phyloP scores from a whole-genome alignment of 257 asterid genomes.

The Lithospermum erythrorhizon region DNA sequence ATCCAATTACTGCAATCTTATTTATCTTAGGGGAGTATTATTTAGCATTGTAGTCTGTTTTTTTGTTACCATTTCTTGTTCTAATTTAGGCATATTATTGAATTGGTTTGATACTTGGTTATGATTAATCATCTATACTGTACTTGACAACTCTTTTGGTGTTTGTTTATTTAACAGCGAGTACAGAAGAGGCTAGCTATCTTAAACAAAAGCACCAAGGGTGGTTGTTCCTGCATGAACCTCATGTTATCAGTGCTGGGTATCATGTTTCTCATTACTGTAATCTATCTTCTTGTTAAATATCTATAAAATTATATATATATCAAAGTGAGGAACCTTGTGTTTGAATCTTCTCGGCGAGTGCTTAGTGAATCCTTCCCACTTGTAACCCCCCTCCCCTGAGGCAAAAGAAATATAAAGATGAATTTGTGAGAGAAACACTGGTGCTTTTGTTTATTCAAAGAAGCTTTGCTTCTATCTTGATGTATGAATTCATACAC shows the following conservation, averaged over 20 bases:
- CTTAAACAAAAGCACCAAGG: conserved; percentile 66
- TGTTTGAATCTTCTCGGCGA: not conserved
- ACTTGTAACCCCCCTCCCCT: not conserved
- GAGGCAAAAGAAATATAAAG: not conserved
- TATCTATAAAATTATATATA: conserved; percentile 43
- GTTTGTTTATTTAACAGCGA: conserved; percentile 29
- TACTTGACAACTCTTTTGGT: conserved; percentile 1
- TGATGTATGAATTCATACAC: not conserved
- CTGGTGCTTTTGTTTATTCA: not conserved
- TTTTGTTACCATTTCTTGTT: too few species aligned
- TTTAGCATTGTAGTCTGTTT: too few species aligned
- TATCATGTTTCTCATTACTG: conserved; percentile 43
- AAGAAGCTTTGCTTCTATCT: not conserved
- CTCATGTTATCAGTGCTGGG: conserved; percentile 60
- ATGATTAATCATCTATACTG: not conserved
- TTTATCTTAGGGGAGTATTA: too few species aligned
- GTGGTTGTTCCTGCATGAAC: conserved; percentile 85
- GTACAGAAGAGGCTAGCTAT: conserved; percentile 73
- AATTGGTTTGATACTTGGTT: not conserved
- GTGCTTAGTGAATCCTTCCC: not conserved
- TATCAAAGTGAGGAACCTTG: not conserved
- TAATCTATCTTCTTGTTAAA: conserved; percentile 60
- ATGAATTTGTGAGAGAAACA: not conserved
- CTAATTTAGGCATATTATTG: not conserved
- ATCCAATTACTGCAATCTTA: too few species aligned